Conservation (phyloP, 2,329 filamentous ascomycete genomes). For the Hypoxylon sp. region DNA sequence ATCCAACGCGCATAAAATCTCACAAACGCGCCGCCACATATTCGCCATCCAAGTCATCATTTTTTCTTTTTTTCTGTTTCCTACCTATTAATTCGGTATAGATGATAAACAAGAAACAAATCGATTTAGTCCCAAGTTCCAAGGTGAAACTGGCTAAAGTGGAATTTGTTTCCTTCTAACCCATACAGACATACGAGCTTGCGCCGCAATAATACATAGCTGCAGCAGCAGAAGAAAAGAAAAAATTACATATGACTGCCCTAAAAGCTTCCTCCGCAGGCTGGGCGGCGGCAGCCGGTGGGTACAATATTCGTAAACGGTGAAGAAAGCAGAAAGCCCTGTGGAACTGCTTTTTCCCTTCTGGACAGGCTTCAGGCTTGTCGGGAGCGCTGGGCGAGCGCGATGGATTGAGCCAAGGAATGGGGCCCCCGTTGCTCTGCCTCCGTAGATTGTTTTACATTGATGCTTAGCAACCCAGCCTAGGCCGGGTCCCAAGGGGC, state of each 20-base stretch:
- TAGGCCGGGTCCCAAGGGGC: slow-evolving; percentile 19
- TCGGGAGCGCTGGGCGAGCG: slow-evolving; percentile 21
- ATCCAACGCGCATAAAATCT: slow-evolving; percentile 14
- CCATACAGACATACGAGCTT: slow-evolving; percentile 30
- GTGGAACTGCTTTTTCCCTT: slow-evolving; percentile 38
- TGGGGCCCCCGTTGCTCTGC: slow-evolving; percentile 46
- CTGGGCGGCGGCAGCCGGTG: slow-evolving; percentile 25
- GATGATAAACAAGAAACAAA: slow-evolving; percentile 22
- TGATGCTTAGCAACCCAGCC: slow-evolving; percentile 51
- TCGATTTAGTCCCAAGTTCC: slow-evolving; percentile 22
- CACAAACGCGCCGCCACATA: slow-evolving; percentile 16
- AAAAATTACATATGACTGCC: slow-evolving; percentile 18
- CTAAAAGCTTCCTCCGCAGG: slow-evolving; percentile 20
- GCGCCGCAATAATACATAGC: slow-evolving; percentile 31
- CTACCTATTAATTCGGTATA: slow-evolving; percentile 14
- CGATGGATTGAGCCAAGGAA: slow-evolving; percentile 38
- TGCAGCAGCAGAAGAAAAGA: slow-evolving; percentile 5
- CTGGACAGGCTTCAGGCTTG: slow-evolving; percentile 24
- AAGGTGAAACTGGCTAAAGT: slow-evolving; percentile 41
- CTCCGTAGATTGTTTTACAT: slow-evolving; percentile 58
- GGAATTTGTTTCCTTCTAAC: slow-evolving; percentile 19
- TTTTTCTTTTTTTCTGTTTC: slow-evolving; percentile 2
- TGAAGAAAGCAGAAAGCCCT: slow-evolving; percentile 40
- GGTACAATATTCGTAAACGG: slow-evolving; percentile 39
- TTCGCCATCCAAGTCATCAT: slow-evolving; percentile 16